Conservation (phyloP, 2,329 filamentous ascomycete genomes). For the Neopestalotiopsis rosae region DNA sequence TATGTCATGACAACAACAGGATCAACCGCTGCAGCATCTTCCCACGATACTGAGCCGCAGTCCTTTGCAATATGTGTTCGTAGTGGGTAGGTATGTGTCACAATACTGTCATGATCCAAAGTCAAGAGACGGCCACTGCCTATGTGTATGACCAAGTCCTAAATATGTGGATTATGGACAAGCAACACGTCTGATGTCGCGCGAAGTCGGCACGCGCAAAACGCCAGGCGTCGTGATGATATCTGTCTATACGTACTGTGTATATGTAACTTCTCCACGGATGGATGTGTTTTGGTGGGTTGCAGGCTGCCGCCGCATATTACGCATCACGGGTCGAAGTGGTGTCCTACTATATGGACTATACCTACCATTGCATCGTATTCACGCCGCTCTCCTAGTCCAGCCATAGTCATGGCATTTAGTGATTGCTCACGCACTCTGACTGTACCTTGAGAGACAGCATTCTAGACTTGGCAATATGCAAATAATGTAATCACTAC, state of each 20-base stretch:
- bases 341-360: no score
- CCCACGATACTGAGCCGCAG: background rate
- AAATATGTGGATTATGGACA: background rate
- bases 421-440: background rate
- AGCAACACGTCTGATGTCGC: background rate
- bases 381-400: no score
- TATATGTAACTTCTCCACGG: no score
- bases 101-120: background rate
- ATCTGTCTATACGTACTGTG: background rate
- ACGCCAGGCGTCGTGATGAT: background rate
- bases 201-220: background rate
- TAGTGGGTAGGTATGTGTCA: background rate
- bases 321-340: no score
- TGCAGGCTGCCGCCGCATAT: no score
- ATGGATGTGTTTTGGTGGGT: no score
- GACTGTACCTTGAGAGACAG: background rate
- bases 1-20: background rate
- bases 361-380: no score
- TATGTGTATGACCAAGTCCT: slow-evolving; percentile 1
- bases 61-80: background rate
- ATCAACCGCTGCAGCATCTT: background rate
- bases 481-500: background rate
- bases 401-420: background rate
- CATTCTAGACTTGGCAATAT: background rate
- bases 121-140: background rate